Percentiles rank a stretch among this genome's conserved stretches.
Conservation (phyloP, 1,284 basidiomycete species). For the Microbotryum intermedium region DNA sequence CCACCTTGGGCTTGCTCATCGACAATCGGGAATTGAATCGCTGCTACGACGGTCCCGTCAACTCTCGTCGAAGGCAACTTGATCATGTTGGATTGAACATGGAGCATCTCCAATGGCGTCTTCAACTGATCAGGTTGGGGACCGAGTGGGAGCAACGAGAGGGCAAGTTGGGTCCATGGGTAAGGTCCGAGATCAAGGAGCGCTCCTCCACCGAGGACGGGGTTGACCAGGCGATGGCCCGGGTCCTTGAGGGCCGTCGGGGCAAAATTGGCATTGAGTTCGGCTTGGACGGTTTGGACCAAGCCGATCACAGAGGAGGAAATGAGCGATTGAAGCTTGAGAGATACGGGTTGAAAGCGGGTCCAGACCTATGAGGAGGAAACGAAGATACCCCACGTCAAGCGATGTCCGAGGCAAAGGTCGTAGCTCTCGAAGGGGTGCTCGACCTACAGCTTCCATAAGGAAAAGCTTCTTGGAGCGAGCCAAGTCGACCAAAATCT, state of each 20-base stretch:
- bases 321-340: slow-evolving; percentile 37
- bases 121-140: slow-evolving; percentile 1
- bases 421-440: too few species aligned
- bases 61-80: slow-evolving; percentile 16
- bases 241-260: slow-evolving; percentile 14
- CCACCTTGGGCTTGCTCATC: neutral
- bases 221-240: slow-evolving; percentile 41
- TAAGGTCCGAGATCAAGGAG: slow-evolving; percentile 44
- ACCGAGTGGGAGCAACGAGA: slow-evolving; percentile 22
- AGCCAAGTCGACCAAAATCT: slow-evolving; percentile 40
- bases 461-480: slow-evolving; percentile 38
- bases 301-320: slow-evolving; percentile 38
- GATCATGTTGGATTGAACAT: slow-evolving; percentile 11
- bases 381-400: slow-evolving; percentile 2
- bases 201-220: slow-evolving; percentile 44
- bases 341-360: slow-evolving; percentile 32
- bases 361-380: slow-evolving; percentile 37
- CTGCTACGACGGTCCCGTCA: slow-evolving; percentile 17
- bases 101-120: too few species aligned
- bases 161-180: slow-evolving; percentile 38
- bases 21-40: slow-evolving; percentile 12
- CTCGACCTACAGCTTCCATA: slow-evolving; percentile 39
- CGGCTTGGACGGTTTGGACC: slow-evolving; percentile 37
- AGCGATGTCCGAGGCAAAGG: neutral
- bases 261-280: slow-evolving; percentile 33